Base-by-base conservation (phyloP, 768 basidiomycete species). In the Pisolithus albus region DNA sequence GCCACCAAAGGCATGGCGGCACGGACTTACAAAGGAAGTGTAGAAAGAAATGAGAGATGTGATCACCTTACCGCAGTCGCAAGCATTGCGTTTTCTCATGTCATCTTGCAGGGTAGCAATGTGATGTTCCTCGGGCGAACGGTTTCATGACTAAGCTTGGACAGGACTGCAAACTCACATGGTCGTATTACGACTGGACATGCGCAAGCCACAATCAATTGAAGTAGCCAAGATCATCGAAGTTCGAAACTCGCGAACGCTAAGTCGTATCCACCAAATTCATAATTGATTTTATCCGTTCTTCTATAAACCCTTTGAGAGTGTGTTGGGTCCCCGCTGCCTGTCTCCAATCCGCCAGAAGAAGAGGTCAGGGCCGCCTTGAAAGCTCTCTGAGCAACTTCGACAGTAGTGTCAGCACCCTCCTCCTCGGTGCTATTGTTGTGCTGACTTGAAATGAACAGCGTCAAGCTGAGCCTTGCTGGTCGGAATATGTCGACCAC, bases 231-330 rank as follows among this genome's bases (percentile, higher is more conserved):
- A 51, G 52, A 49, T 69, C 61, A 72, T 56, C 69, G 67, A 62
- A 74, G 63, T 68, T 91, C 87, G 68, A 92, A 93, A 65, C 84
- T 91, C 38, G 91, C 87, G 66, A 92, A 93, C 15, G 90, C 90
- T 54, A 93, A 74, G 65, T 91, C 89, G 65, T 93, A 93, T 48
- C 86, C 92, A 43, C 89, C 88, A 65, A 97, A 92, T 67, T 95
- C 93, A 73, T 99, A 99, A 66, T 95, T 92, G 67, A 99, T 98
- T 71, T 95, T 91, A 73, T 98, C 96, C 46, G 89, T 94, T 58
- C 93, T 75, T 59, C 75, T 82, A 70, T 94, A 98, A 13, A 61
- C 68, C 56, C 61, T 58, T 57, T 58, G 50, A 64, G 55, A 51
- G 50, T 55, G 49, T 45, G 61, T 52, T 24, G 47, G 50, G 44